A percentile compares a stretch with the other conserved stretches of the same genome.
Conservation (phyloP, 345 rosid genomes). For the Microcos paniculata region DNA sequence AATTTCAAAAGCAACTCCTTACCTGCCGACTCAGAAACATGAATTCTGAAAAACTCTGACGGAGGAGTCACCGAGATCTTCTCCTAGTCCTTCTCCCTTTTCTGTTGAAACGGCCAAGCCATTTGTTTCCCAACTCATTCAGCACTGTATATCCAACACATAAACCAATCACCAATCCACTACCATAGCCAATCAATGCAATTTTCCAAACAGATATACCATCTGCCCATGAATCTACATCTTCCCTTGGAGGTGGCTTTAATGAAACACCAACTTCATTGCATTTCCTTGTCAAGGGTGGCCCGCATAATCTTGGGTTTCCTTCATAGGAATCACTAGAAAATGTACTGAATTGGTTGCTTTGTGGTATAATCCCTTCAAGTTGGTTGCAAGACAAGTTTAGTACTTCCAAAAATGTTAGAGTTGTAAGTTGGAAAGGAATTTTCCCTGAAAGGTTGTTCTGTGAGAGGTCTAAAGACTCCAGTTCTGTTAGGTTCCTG, state of each 20-base stretch:
- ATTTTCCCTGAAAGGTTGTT: conserved; percentile 26
- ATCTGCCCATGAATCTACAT: not conserved
- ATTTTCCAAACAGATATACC: no score
- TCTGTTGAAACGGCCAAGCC: no score
- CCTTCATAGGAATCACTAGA: conserved; percentile 12
- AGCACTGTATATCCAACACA: no score
- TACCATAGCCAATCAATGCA: no score
- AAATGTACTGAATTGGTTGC: conserved; percentile 37
- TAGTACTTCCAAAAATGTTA: conserved; percentile 27
- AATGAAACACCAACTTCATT: not conserved
- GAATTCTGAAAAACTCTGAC: no score
- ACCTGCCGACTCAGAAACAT: not conserved
- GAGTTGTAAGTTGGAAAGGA: conserved; percentile 18
- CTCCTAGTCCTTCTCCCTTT: no score
- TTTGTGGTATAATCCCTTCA: no score
- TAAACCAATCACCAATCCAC: no score
- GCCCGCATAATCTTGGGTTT: conserved; percentile 29
- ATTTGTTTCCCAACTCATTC: no score
- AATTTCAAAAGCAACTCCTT: not conserved
- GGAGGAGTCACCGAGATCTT: no score
- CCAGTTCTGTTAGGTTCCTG: not conserved
- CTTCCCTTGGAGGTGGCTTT: not conserved
- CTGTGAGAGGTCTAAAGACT: conserved; percentile 24
- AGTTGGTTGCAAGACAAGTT: conserved; percentile 40
- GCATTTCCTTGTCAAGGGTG: not conserved